These are phyloP conservation scores for Chenopodium suecicum DNA, from an alignment of 148 eudicot species.

Conservation along the genomic window DNA sequence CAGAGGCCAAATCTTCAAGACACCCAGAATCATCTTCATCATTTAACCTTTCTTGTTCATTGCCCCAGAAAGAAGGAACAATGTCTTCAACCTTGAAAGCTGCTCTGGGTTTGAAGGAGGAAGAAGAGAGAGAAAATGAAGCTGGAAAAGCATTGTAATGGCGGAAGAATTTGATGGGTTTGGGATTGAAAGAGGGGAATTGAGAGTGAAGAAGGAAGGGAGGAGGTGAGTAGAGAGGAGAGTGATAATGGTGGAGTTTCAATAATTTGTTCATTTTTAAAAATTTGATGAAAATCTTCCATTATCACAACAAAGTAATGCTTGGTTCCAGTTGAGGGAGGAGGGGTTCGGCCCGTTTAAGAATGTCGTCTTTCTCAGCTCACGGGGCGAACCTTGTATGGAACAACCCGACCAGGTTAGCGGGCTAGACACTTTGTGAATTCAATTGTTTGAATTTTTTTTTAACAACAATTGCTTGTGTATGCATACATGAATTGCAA, in stretches of 20 bases:
- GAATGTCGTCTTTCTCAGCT: too few species aligned
- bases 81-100: slow-evolving; percentile 26
- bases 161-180: not conserved
- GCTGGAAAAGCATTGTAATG: slow-evolving; percentile 8
- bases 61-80: slow-evolving; percentile 28
- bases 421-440: too few species aligned
- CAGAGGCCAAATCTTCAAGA: slow-evolving; percentile 58
- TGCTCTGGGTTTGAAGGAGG: slow-evolving; percentile 21
- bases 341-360: too few species aligned
- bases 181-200: slow-evolving; percentile 5
- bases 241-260: slow-evolving; percentile 23
- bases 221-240: not conserved
- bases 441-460: too few species aligned
- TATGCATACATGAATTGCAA: too few species aligned
- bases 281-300: not conserved
- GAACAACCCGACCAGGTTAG: too few species aligned
- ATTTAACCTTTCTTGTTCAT: slow-evolving; percentile 15
- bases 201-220: not conserved
- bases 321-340: too few species aligned
- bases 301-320: not conserved
- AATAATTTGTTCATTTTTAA: not conserved
- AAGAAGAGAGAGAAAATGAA: slow-evolving; percentile 20
- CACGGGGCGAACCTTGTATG: too few species aligned
- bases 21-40: slow-evolving; percentile 18
- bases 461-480: too few species aligned